A percentile compares a stretch with the other conserved stretches of the same genome.
Conservation (phyloP, 2,329 filamentous ascomycete species). For the Pezicula carpinea region DNA sequence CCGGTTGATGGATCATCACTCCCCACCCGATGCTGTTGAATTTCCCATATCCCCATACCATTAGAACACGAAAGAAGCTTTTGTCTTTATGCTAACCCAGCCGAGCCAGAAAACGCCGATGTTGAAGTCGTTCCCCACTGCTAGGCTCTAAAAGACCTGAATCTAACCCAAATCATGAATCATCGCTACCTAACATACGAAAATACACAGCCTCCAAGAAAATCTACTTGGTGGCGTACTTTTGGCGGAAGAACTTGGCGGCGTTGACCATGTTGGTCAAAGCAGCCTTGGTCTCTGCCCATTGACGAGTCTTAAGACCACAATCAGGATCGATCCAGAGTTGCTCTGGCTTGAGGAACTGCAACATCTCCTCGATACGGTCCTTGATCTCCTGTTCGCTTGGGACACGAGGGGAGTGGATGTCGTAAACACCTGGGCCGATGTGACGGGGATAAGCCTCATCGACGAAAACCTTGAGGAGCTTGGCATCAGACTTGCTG, state of each 20-base stretch:
- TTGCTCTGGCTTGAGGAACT: conserved; percentile 95
- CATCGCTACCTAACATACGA: conserved; percentile 5
- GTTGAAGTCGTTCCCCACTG: conserved; percentile 41
- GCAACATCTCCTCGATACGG: conserved; percentile 96
- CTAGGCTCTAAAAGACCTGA: conserved; percentile 15
- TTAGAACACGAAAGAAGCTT: conserved; percentile 16
- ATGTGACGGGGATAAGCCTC: conserved; percentile 97
- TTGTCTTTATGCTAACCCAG: conserved; percentile 25
- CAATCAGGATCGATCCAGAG: conserved; percentile 99
- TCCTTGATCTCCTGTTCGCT: conserved; percentile 98
- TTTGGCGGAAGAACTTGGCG: conserved; percentile 91
- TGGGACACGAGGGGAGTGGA: conserved; percentile 97
- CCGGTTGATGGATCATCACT: conserved; percentile 31
- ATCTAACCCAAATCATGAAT: conserved; percentile 12
- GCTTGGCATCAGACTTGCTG: conserved; percentile 99
- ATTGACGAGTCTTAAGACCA: conserved; percentile 97
- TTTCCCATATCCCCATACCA: conserved; percentile 9
- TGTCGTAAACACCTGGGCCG: conserved; percentile 98
- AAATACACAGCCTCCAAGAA: conserved; percentile 2
- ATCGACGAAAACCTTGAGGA: conserved; percentile 97
- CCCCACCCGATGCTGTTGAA: conserved; percentile 28
- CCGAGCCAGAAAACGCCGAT: conserved; percentile 36
- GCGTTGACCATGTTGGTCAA: conserved; percentile 97
- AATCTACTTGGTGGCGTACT: conserved; percentile 53
- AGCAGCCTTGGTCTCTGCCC: conserved; percentile 97